Evolutionary conservation across 1,284 basidiomycete genomes (phyloP).

Genomic region (Rugosomyces carneus): DNA sequence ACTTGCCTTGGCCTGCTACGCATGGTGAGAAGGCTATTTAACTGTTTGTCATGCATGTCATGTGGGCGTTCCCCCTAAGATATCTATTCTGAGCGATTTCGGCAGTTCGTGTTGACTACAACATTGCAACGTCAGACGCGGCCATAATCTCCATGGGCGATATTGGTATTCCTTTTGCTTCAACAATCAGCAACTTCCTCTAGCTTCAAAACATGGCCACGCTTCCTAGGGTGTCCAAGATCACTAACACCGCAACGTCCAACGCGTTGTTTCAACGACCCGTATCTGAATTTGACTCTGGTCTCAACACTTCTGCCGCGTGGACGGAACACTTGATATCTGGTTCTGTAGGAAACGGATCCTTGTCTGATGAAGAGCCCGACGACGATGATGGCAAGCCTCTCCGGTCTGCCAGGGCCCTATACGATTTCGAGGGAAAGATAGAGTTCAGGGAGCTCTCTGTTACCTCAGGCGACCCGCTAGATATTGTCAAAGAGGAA

Average conservation of each 20-base stretch:
- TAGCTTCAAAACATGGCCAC: slow-evolving; percentile 21
- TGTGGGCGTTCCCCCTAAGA: not conserved
- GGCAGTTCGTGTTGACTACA: not conserved
- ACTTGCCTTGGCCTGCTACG: too few species aligned
- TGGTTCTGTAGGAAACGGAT: slow-evolving; percentile 21
- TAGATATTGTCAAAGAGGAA: slow-evolving; percentile 60
- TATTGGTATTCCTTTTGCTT: not conserved
- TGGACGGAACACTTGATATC: slow-evolving; percentile 62
- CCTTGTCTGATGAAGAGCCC: slow-evolving; percentile 32
- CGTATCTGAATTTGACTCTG: slow-evolving; percentile 60
- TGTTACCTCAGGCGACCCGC: slow-evolving; percentile 57
- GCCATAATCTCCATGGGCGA: not conserved
- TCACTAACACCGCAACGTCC: slow-evolving; percentile 12
- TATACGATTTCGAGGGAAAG: slow-evolving; percentile 72
- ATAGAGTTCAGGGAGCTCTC: slow-evolving; percentile 63
- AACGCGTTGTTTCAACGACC: slow-evolving; percentile 20
- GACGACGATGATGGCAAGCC: slow-evolving; percentile 34
- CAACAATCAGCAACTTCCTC: not conserved
- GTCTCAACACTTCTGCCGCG: slow-evolving; percentile 67
- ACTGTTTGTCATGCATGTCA: too few species aligned
- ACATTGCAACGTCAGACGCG: not conserved
- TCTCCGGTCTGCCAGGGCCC: slow-evolving; percentile 49
- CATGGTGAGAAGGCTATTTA: too few species aligned
- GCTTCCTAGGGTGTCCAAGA: slow-evolving; percentile 21
- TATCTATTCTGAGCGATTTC: not conserved